Evolutionary conservation across 2,329 filamentous ascomycete species (phyloP).

Genomic region (Neopestalotiopsis rosae): DNA sequence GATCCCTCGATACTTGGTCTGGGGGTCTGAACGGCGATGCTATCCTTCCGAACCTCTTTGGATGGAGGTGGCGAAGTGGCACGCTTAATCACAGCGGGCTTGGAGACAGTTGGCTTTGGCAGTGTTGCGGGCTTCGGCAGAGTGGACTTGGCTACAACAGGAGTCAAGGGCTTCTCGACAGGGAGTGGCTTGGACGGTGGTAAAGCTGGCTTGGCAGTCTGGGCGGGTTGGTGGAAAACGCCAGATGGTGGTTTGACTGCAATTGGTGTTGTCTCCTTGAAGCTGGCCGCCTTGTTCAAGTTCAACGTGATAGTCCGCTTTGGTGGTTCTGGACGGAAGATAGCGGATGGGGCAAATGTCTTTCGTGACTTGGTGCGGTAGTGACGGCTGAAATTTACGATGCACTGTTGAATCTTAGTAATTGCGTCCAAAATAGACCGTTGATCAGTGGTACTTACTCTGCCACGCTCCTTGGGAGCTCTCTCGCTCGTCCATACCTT

Average conservation of each 20-base stretch:
- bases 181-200: background rate
- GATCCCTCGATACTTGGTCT: conserved; percentile 33
- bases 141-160: background rate
- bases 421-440: background rate
- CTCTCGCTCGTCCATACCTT: conserved; percentile 47
- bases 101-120: no score
- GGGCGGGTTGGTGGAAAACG: conserved; percentile 13
- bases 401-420: conserved; percentile 16
- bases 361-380: conserved; percentile 34
- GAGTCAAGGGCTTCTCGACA: background rate
- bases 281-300: conserved; percentile 32
- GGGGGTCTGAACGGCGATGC: conserved; percentile 34
- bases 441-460: conserved; percentile 8
- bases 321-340: conserved; percentile 29
- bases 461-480: conserved; percentile 31
- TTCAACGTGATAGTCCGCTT: conserved; percentile 40
- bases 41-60: conserved; percentile 29
- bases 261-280: conserved; percentile 24
- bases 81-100: background rate
- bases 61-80: conserved; percentile 7
- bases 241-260: conserved; percentile 22
- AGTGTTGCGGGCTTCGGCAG: background rate
- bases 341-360: conserved; percentile 25
- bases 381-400: conserved; percentile 32
- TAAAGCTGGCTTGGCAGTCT: conserved; percentile 4